phyloP scores from a whole-genome alignment of 1,284 basidiomycete genomes.

The Austropuccinia psidii region DNA sequence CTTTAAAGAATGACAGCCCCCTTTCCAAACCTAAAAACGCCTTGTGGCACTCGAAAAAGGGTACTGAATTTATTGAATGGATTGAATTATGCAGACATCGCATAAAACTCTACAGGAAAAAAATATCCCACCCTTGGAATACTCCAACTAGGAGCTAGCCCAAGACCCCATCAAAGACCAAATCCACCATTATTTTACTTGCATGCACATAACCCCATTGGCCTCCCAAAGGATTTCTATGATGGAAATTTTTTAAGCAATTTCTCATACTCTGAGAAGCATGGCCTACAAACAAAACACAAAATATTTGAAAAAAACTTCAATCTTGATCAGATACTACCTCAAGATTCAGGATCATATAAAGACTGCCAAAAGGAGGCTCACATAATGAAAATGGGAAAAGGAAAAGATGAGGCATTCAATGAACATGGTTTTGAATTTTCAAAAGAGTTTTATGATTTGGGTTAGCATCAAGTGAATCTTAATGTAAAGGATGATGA shows the following conservation, averaged over 20 bases:
- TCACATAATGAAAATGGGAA: no score
- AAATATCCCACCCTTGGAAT: neutral
- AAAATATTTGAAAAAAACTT: neutral
- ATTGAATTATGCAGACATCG: neutral
- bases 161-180: neutral
- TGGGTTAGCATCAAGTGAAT: no score
- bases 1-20: neutral
- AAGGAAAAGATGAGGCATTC: no score
- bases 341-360: no score
- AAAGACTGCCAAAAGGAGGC: no score
- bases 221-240: constrained; percentile 23
- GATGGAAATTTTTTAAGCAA: neutral
- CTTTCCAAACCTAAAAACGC: constrained; percentile 5
- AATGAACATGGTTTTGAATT: no score
- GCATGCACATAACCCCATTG: neutral
- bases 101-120: neutral
- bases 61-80: constrained; percentile 18
- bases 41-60: constrained; percentile 16
- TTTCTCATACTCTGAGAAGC: neutral
- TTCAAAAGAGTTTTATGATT: no score
- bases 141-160: neutral
- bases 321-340: neutral
- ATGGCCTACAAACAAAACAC: neutral
- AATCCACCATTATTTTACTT: neutral
- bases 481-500: no score